Conservation (phyloP, 2,329 filamentous ascomycete species). For the Nigrospora sphaerica region DNA sequence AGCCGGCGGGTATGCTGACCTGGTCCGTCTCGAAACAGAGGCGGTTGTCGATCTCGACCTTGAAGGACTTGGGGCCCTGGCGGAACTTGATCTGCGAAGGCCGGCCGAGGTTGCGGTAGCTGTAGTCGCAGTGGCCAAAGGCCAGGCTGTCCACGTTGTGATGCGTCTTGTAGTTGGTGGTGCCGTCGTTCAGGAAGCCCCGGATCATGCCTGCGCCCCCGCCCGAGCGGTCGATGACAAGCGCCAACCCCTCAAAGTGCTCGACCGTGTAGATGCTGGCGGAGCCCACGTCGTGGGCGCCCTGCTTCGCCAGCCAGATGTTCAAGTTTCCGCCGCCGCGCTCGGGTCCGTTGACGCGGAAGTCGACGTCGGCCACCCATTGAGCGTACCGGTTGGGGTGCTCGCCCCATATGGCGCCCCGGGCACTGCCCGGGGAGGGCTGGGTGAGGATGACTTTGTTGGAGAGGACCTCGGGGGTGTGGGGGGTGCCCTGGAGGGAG, state of each 20-base stretch:
- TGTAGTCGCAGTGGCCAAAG: conserved; percentile 87
- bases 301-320: conserved; percentile 79
- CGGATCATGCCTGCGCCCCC: conserved; percentile 73
- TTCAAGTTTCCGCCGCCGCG: conserved; percentile 83
- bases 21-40: conserved; percentile 80
- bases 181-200: conserved; percentile 90
- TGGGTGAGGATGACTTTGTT: conserved; percentile 92
- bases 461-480: conserved; percentile 61
- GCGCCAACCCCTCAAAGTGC: conserved; percentile 81
- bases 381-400: conserved; percentile 51
- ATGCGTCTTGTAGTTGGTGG: conserved; percentile 68
- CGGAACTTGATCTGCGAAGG: conserved; percentile 71
- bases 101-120: conserved; percentile 85
- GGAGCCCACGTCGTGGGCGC: conserved; percentile 56
- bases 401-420: conserved; percentile 77
- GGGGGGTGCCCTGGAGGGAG: conserved; percentile 45
- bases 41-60: conserved; percentile 72
- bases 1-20: conserved; percentile 70
- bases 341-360: conserved; percentile 80
- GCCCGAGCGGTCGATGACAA: conserved; percentile 80
- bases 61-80: conserved; percentile 58
- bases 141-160: conserved; percentile 75
- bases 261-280: conserved; percentile 78
- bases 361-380: conserved; percentile 81
- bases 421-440: conserved; percentile 75